phyloP scores from a whole-genome alignment of 305 asterid species.

The Ilex paraguariensis region DNA sequence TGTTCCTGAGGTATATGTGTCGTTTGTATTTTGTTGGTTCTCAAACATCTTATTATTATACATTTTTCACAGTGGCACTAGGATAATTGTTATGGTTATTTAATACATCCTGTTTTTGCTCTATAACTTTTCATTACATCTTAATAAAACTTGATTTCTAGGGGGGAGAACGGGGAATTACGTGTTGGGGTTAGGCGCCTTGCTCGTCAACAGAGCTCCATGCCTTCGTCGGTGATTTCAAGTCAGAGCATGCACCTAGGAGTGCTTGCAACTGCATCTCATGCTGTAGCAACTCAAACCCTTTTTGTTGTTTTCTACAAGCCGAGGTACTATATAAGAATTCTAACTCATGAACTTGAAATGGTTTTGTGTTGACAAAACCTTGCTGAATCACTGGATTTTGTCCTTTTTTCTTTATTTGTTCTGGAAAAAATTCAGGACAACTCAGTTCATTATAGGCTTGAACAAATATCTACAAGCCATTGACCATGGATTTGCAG shows the following conservation, averaged over 20 bases:
- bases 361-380: slow-evolving; percentile 6
- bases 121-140: too few relatives aligned
- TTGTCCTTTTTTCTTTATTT: neutral
- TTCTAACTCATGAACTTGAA: neutral
- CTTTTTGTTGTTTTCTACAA: slow-evolving; percentile 84
- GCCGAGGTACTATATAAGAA: slow-evolving; percentile 53
- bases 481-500: slow-evolving; percentile 55
- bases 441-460: slow-evolving; percentile 89
- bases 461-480: slow-evolving; percentile 82
- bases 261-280: slow-evolving; percentile 96
- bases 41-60: too few relatives aligned
- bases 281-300: slow-evolving; percentile 71
- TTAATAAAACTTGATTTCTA: neutral
- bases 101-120: neutral
- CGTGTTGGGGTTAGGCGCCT: slow-evolving; percentile 85
- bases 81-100: too few relatives aligned
- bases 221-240: slow-evolving; percentile 92
- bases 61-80: too few relatives aligned
- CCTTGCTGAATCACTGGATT: neutral
- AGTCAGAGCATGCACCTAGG: slow-evolving; percentile 99
- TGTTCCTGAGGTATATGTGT: slow-evolving; percentile 69
- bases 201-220: slow-evolving; percentile 68
- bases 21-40: slow-evolving; percentile 1
- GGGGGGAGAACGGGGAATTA: slow-evolving; percentile 80
- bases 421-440: slow-evolving; percentile 31